These are phyloP conservation scores for Ziziphus jujuba DNA, from an alignment of 306 rosid genomes.

Conservation along the genomic window DNA sequence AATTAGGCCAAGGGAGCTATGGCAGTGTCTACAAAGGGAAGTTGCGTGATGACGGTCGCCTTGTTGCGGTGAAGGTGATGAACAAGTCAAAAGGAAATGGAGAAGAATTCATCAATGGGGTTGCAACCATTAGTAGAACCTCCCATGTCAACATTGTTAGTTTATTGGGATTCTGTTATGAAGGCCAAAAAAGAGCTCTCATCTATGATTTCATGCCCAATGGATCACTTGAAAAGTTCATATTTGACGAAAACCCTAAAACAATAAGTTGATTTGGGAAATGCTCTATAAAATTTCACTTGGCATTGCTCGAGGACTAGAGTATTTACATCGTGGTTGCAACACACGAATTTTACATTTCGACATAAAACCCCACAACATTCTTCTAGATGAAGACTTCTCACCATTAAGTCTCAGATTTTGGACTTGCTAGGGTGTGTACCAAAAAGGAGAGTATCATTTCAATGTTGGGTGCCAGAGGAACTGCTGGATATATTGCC, in stretches of 20 bases:
- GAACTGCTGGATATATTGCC: conserved; percentile 45
- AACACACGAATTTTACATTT: conserved; percentile 46
- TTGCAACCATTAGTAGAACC: conserved; percentile 33
- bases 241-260: conserved; percentile 12
- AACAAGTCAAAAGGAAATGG: conserved; percentile 25
- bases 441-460: conserved; percentile 24
- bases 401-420: conserved; percentile 42
- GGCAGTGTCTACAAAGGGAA: conserved; percentile 37
- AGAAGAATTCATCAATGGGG: conserved; percentile 43
- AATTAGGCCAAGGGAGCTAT: conserved; percentile 45
- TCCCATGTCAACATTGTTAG: conserved; percentile 29
- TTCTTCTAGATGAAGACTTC: conserved; percentile 27
- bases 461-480: conserved; percentile 32
- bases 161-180: conserved; percentile 23
- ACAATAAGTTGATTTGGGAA: conserved; percentile 25
- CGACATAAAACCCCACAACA: conserved; percentile 51
- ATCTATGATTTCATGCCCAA: conserved; percentile 46
- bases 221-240: conserved; percentile 49
- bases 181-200: conserved; percentile 25
- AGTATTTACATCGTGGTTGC: conserved; percentile 41
- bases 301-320: conserved; percentile 47
- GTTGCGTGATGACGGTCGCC: conserved; percentile 15
- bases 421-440: conserved; percentile 49
- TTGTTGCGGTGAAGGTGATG: conserved; percentile 43
- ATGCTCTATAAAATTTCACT: conserved; percentile 29